Evolutionary conservation across 148 eudicot genomes (phyloP), one percentile per base, ranked within the genome.

Genomic region (Hydrangea macrophylla): DNA sequence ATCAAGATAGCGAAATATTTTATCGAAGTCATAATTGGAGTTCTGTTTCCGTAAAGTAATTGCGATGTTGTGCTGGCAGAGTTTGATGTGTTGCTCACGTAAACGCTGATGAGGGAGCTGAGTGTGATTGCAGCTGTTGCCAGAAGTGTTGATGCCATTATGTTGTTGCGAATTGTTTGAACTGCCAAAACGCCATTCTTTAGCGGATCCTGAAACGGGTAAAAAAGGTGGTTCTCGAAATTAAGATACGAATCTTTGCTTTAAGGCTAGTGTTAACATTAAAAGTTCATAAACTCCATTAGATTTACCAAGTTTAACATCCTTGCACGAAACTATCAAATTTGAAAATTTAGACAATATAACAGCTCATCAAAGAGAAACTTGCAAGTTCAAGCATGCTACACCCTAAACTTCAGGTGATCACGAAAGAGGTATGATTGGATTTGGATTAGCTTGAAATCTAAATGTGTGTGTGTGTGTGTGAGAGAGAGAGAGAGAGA

Each of bases 71-170:
- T 9, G 33, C 56, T 70, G 64, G 35, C 50, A 7, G 68, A 32
- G 15, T 64, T 74, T 68, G 96, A 81, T 44, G 80, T 64, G 63
- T 80, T 88, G 86, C 91, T 88, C 35, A 84, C 88, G 33, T 82
- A 86, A 13, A 90, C 91, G 2, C 85, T 75, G 27, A 88, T 88
- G 42, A 90, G 68, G 22, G 97, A 90, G 74, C 97, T 84, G 13
- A 90, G 88, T 37, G 94, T 88, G 23, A 90, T 86, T 8, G 97
- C 94, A 45, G 91, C 67, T 22, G 97, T 86, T 33, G 94, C 97
- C 48, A 90, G 44, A 57, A 90, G 97, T 5, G 94, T 86, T 0
- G 97, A 86, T 15, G 97, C 97, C 97, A 89, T 89, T 44, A 89
- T 73, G 70, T 89, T 86, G 81, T 86, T 89, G 55, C 95, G 83